These are phyloP conservation scores for Cyclanthera cordifolia DNA, from an alignment of 306 rosid species.

Conservation along the genomic window DNA sequence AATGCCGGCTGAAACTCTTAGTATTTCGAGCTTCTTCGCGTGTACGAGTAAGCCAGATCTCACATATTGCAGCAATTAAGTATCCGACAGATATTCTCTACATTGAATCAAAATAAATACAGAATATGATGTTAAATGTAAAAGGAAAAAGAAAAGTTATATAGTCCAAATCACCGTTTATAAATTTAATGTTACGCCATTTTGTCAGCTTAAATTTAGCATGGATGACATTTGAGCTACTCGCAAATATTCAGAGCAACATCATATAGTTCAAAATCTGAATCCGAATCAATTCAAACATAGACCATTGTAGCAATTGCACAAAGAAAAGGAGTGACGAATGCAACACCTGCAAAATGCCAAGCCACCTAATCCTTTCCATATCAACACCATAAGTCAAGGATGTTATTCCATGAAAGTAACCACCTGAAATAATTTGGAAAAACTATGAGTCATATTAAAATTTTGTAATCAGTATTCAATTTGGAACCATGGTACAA, in stretches of 20 bases:
- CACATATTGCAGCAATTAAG: constrained; percentile 59
- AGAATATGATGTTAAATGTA: constrained; percentile 4
- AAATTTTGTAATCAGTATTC: background rate
- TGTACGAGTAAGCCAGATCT: constrained; percentile 59
- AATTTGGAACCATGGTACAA: background rate
- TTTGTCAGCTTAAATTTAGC: constrained; percentile 2
- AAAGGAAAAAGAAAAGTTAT: background rate
- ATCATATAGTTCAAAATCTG: background rate
- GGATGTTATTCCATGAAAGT: constrained; percentile 73
- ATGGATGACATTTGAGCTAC: background rate
- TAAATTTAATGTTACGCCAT: background rate
- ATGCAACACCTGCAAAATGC: constrained; percentile 58
- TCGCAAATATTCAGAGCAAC: too few relatives aligned
- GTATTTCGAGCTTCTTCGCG: constrained; percentile 29
- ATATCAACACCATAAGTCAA: constrained; percentile 75
- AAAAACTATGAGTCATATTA: background rate
- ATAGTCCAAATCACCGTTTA: background rate
- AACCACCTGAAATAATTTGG: constrained; percentile 61
- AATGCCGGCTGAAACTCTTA: constrained; percentile 46
- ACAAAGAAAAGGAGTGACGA: constrained; percentile 10
- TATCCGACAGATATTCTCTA: constrained; percentile 89
- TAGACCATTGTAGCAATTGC: constrained; percentile 4
- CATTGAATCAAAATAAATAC: constrained; percentile 15
- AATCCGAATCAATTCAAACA: background rate
- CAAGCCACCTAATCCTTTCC: constrained; percentile 53